These are phyloP conservation scores for Alternaria gaisen DNA, from an alignment of 2,329 filamentous ascomycete genomes.

Conservation along the genomic window DNA sequence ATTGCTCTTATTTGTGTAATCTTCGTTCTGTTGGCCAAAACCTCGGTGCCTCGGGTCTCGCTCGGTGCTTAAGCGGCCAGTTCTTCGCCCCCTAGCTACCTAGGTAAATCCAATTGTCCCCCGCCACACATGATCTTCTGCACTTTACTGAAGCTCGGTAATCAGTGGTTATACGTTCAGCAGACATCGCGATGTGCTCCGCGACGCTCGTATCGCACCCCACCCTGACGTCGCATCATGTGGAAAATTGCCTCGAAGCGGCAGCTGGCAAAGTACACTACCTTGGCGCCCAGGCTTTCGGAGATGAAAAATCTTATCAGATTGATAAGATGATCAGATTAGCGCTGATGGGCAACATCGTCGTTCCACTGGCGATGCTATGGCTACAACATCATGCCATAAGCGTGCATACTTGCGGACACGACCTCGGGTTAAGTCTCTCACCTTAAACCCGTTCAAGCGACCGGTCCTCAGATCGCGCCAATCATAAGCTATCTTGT, in stretches of 20 bases:
- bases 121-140: neutral
- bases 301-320: constrained; percentile 33
- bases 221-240: neutral
- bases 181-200: neutral
- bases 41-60: neutral
- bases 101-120: neutral
- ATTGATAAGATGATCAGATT: constrained; percentile 39
- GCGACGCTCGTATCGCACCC: constrained; percentile 12
- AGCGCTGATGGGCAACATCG: neutral
- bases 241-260: constrained; percentile 10
- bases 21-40: neutral
- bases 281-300: constrained; percentile 21
- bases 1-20: neutral
- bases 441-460: neutral
- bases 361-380: constrained; percentile 5
- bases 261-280: constrained; percentile 10
- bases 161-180: neutral
- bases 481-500: neutral
- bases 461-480: neutral
- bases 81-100: neutral
- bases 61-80: neutral
- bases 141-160: neutral
- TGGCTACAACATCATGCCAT: neutral
- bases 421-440: neutral
- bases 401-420: neutral